Percentiles rank a stretch among this genome's conserved stretches.
Conservation (phyloP, 140 eudicot species). For the Cichorium intybus region DNA sequence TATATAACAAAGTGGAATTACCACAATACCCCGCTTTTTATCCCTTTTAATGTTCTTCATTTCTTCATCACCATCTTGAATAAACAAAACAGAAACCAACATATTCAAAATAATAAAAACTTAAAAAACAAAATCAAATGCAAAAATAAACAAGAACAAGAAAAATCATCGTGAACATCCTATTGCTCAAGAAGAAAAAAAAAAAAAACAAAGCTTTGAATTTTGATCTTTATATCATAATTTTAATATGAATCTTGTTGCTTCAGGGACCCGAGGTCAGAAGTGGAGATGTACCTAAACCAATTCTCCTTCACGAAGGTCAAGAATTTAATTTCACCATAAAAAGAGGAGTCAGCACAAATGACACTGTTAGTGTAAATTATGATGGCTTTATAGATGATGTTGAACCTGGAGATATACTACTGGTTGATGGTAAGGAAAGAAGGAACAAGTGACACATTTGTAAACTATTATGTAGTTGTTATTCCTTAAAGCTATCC, state of each 20-base stretch:
- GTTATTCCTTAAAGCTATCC: not conserved
- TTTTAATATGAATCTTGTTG: not conserved
- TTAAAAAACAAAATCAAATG: too few relatives aligned
- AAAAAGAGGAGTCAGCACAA: conserved; percentile 79
- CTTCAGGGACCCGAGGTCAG: conserved; percentile 97
- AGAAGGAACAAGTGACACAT: too few relatives aligned
- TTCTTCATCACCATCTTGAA: conserved; percentile 2
- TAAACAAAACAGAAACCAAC: not conserved
- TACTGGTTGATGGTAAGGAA: conserved; percentile 95
- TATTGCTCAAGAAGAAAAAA: conserved; percentile 3
- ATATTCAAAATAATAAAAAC: too few relatives aligned
- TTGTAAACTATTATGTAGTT: too few relatives aligned
- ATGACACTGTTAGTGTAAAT: conserved; percentile 88
- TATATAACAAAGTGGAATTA: not conserved
- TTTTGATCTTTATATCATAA: not conserved
- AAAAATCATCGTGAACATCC: not conserved
- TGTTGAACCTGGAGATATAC: conserved; percentile 77
- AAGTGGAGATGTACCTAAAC: conserved; percentile 95
- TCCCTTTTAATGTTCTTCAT: not conserved
- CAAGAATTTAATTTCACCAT: conserved; percentile 92
- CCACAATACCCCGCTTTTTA: not conserved
- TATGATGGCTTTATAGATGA: conserved; percentile 91
- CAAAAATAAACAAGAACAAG: not conserved
- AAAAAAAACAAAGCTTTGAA: not conserved
- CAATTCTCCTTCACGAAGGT: conserved; percentile 77